phyloP scores from a whole-genome alignment of 2,329 filamentous ascomycete species.

The Diatrype stigma region DNA sequence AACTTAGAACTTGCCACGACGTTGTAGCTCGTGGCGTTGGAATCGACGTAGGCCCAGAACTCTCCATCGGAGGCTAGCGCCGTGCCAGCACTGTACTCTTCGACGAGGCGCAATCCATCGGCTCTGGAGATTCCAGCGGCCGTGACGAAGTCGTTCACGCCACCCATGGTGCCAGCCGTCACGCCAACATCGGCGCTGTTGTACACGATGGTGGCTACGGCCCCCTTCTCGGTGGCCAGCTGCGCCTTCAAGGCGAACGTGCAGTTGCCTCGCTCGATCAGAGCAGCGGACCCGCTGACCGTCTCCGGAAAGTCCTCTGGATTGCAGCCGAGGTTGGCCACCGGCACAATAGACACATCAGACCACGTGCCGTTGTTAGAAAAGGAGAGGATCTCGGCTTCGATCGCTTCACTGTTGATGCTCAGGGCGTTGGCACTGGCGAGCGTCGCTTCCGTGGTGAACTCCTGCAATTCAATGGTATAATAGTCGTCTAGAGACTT shows the following conservation, averaged over 20 bases:
- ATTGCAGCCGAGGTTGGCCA: constrained; percentile 47
- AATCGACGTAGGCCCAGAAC: constrained; percentile 18
- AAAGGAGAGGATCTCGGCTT: constrained; percentile 35
- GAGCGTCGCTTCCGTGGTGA: constrained; percentile 21
- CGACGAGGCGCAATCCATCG: background rate
- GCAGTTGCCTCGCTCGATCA: constrained; percentile 42
- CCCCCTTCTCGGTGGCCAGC: constrained; percentile 38
- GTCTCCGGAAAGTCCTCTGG: constrained; percentile 44
- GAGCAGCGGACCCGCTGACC: constrained; percentile 47
- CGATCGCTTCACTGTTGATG: constrained; percentile 16
- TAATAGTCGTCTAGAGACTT: constrained; percentile 29
- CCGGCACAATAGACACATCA: constrained; percentile 36
- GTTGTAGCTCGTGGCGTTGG: constrained; percentile 34
- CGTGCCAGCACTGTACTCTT: constrained; percentile 33
- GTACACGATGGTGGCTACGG: constrained; percentile 51
- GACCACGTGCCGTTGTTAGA: constrained; percentile 29
- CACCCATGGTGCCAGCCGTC: constrained; percentile 49
- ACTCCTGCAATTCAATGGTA: constrained; percentile 26
- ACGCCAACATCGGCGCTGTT: constrained; percentile 51
- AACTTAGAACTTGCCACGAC: constrained; percentile 40
- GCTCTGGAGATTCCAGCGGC: constrained; percentile 32
- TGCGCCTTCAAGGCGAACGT: constrained; percentile 40
- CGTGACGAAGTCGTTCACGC: constrained; percentile 33
- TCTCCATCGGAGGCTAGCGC: constrained; percentile 29
- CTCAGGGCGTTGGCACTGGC: constrained; percentile 14